Conservation (phyloP, 2,329 filamentous ascomycete species). For the Metarhizium rileyi region DNA sequence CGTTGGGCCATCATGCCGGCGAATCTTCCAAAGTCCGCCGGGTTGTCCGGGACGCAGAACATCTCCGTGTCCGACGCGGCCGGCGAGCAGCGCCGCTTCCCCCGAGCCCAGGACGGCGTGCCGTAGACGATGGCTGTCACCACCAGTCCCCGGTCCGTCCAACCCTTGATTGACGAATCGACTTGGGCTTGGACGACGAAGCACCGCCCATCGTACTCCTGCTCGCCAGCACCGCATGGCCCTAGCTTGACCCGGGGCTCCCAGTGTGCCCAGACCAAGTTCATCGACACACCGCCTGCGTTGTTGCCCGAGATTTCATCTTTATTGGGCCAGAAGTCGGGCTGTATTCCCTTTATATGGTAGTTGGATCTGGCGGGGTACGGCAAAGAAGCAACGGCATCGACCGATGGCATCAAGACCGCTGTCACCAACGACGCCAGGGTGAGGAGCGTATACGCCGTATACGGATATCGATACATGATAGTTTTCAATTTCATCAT, state of each 20-base stretch:
- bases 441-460: too few relatives aligned
- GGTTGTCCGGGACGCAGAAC: background rate
- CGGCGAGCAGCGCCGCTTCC: background rate
- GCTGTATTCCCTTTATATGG: background rate
- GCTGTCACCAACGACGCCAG: too few relatives aligned
- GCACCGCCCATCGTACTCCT: slow-evolving; percentile 2
- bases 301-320: background rate
- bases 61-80: background rate
- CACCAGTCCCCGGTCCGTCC: background rate
- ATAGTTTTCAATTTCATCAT: too few relatives aligned
- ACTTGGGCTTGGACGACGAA: background rate
- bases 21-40: slow-evolving; percentile 1
- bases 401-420: too few relatives aligned
- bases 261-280: slow-evolving; percentile 1
- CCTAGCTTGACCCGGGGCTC: background rate
- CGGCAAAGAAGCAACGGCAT: background rate
- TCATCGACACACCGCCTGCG: background rate
- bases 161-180: background rate
- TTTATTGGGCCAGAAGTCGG: background rate
- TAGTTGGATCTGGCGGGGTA: background rate
- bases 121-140: background rate
- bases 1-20: slow-evolving; percentile 1
- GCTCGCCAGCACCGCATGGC: background rate
- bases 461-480: too few relatives aligned
- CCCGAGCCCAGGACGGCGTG: background rate